Conservation (phyloP, 805 yeast genomes). For the Kockiozyma suomiensis region DNA sequence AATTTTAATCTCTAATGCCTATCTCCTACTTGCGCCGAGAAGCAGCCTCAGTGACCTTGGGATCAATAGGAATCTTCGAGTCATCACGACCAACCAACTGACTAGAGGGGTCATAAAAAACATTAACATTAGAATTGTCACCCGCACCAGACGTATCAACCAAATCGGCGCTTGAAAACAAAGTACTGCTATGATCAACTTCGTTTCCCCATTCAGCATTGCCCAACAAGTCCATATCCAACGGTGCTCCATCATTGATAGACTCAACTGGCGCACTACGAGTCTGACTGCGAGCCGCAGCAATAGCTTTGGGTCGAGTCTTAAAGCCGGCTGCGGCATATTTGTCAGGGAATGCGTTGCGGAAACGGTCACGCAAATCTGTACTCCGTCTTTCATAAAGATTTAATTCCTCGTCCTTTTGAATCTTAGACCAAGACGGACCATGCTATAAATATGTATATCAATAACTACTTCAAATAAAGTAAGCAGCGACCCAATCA, state of each 20-base stretch:
- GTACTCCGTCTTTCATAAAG: constrained; percentile 48
- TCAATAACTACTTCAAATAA: not conserved
- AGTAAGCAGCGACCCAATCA: not conserved
- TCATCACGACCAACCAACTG: constrained; percentile 21
- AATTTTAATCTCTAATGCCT: too few relatives aligned
- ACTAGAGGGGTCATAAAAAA: constrained; percentile 21
- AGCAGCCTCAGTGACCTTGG: constrained; percentile 30
- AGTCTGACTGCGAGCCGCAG: constrained; percentile 21
- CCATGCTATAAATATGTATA: constrained; percentile 41
- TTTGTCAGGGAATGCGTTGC: constrained; percentile 50
- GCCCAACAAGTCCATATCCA: constrained; percentile 21
- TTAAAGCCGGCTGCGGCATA: constrained; percentile 51
- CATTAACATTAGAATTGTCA: constrained; percentile 7
- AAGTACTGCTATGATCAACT: constrained; percentile 21
- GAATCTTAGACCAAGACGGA: constrained; percentile 52
- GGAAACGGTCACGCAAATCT: constrained; percentile 49
- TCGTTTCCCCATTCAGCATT: constrained; percentile 23
- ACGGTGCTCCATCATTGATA: constrained; percentile 5
- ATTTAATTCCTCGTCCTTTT: constrained; percentile 45
- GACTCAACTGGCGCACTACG: constrained; percentile 27
- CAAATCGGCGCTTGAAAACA: constrained; percentile 22
- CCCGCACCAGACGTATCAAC: constrained; percentile 22
- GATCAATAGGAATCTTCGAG: constrained; percentile 30
- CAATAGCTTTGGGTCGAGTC: constrained; percentile 26
- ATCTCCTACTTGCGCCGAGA: constrained; percentile 25